Evolutionary conservation across 2,329 filamentous ascomycete species (phyloP).

Genomic region (Pseudogymnoascus sp.): DNA sequence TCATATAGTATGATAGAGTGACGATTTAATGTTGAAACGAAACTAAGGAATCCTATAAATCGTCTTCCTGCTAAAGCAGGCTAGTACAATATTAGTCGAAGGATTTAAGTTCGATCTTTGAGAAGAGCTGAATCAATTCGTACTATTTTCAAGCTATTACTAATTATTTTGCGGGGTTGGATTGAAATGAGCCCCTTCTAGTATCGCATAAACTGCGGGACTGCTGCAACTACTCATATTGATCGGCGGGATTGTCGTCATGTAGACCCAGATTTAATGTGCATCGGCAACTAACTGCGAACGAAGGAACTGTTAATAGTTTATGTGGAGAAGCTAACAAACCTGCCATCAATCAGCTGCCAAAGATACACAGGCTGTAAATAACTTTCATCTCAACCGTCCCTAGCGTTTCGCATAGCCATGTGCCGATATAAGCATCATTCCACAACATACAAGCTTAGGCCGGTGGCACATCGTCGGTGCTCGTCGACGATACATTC

Average conservation of each 20-base stretch:
- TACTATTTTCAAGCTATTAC: neutral
- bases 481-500: neutral
- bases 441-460: neutral
- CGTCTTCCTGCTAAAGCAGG: neutral
- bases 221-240: neutral
- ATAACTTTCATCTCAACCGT: neutral
- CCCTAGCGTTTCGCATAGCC: neutral
- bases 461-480: neutral
- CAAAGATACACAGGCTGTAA: neutral
- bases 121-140: neutral
- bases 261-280: neutral
- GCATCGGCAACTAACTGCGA: neutral
- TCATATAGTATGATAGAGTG: neutral
- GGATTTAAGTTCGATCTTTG: neutral
- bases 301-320: neutral
- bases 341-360: neutral
- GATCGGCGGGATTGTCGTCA: neutral
- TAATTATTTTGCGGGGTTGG: neutral
- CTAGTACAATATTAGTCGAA: neutral
- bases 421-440: neutral
- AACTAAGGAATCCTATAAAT: neutral
- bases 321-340: neutral
- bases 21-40: neutral
- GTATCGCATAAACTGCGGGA: neutral
- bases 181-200: neutral